Evolutionary conservation across 805 yeast genomes (phyloP).

Genomic region (Ogataea henricii): DNA sequence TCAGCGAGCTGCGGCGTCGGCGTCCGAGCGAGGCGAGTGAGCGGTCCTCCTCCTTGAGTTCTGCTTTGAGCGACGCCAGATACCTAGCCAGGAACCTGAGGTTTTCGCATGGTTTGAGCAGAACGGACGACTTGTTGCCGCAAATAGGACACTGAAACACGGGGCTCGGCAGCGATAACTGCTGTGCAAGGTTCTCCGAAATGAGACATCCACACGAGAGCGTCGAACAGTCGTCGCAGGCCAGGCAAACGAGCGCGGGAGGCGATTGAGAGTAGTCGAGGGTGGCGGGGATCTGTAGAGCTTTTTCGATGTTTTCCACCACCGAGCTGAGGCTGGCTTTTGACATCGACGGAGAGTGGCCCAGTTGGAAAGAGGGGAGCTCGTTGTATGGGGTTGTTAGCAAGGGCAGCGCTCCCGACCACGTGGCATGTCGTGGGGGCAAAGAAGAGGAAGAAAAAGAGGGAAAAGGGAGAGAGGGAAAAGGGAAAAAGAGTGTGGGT

Average conservation of each 20-base stretch:
- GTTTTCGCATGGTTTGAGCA: conserved; percentile 38
- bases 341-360: background rate
- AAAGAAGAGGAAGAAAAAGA: too few species aligned
- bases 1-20: conserved; percentile 8
- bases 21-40: conserved; percentile 7
- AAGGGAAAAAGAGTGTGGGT: too few species aligned
- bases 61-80: conserved; percentile 13
- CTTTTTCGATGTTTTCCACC: conserved; percentile 21
- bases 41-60: conserved; percentile 14
- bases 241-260: conserved; percentile 21
- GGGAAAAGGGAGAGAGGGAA: too few species aligned
- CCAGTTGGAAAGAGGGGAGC: background rate
- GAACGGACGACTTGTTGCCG: conserved; percentile 17
- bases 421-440: too few species aligned
- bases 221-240: conserved; percentile 34
- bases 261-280: conserved; percentile 27
- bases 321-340: conserved; percentile 6
- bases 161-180: conserved; percentile 20
- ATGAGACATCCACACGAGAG: conserved; percentile 45
- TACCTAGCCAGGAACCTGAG: conserved; percentile 31
- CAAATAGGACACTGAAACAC: conserved; percentile 42
- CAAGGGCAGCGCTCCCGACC: too few species aligned
- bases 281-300: conserved; percentile 25
- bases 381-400: too few species aligned
- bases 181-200: conserved; percentile 34